Percentiles rank a stretch among this genome's conserved stretches.
phyloP scores from a whole-genome alignment of 371 early-diverging fungal species.

The Zopfochytrium polystomum region DNA sequence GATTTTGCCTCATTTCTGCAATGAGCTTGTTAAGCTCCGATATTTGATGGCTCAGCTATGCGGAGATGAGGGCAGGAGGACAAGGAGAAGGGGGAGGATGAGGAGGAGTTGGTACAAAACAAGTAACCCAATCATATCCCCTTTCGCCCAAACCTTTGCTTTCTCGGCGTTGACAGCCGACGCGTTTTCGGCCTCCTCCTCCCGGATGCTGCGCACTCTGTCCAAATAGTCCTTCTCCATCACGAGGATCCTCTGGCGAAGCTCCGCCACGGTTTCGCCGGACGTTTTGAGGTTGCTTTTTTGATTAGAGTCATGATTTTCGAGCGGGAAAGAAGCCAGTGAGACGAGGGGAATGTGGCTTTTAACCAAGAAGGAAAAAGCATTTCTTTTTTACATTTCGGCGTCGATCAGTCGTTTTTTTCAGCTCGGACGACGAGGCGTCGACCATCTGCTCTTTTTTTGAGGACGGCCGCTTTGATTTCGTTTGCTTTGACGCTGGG shows the following conservation, averaged over 20 bases:
- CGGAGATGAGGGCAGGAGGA: background rate
- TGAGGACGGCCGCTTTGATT: conserved; percentile 5
- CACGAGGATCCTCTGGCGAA: background rate
- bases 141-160: conserved; percentile 6
- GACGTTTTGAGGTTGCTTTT: conserved; percentile 12
- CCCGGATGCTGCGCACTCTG: conserved; percentile 10
- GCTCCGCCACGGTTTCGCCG: conserved; percentile 1
- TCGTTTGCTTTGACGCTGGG: conserved; percentile 18
- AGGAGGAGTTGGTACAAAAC: background rate
- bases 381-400: background rate
- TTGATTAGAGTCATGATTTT: background rate
- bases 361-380: no score
- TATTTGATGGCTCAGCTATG: conserved; percentile 15
- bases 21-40: conserved; percentile 13
- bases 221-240: conserved; percentile 11
- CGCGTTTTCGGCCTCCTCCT: conserved; percentile 11
- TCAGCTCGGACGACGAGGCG: conserved; percentile 1
- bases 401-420: conserved; percentile 7
- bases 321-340: background rate
- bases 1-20: conserved; percentile 14
- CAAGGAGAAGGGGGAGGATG: background rate
- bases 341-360: background rate
- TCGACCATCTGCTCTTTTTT: conserved; percentile 12
- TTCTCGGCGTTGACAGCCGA: conserved; percentile 9
- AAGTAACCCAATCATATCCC: background rate